Base-by-base conservation (phyloP, 805 yeast species). In the Starmerella stellata region DNA sequence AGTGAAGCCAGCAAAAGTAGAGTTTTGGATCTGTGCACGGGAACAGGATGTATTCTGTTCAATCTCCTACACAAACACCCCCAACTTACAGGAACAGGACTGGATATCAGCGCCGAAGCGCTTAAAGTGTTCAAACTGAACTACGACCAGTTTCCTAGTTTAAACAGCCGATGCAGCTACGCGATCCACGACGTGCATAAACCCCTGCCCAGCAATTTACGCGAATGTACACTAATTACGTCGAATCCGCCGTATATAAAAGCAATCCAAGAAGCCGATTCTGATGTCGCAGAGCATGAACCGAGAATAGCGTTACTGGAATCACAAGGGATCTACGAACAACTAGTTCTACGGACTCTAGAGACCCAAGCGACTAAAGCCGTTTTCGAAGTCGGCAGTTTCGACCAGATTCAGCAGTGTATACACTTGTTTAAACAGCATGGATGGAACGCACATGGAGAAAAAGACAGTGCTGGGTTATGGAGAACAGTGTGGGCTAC, bases 181-280 rank as follows among this genome's bases (percentile, higher is more conserved):
- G n/a, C 23, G 11, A 43, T 5, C 25, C 42, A 32, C 23, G 40
- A 36, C 21, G 27, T 40, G n/a, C 30, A 29, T 30, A 19, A 21
- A 15, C 43, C 49, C 13, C 39, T 40, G 21, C 40, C 43, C 5
- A 16, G 30, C 1, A 13, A 16, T 14, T 14, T 35, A 11, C 36
- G 37, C 3, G 33, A 15, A 5, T 35, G 18, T 23, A 78, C 76
- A 42, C 38, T 87, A 2, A 52, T 90, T 1, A 67, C 75, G 0
- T 71, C 93, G n/a, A 87, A 87, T 49, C 98, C 98, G 1, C 98
- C 98, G 0, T 87, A 87, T 52, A 75, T 85, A 4, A 35, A 44
- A 0, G 73, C 74, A 35, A 68, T 68, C 49, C 44, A 44, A 8
- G 49, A 56, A 9, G 70, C 74, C 0, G 78, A 73, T 40, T 53